These are phyloP conservation scores for Thyridium curvatum DNA, from an alignment of 2,329 filamentous ascomycete genomes.

Conservation along the genomic window DNA sequence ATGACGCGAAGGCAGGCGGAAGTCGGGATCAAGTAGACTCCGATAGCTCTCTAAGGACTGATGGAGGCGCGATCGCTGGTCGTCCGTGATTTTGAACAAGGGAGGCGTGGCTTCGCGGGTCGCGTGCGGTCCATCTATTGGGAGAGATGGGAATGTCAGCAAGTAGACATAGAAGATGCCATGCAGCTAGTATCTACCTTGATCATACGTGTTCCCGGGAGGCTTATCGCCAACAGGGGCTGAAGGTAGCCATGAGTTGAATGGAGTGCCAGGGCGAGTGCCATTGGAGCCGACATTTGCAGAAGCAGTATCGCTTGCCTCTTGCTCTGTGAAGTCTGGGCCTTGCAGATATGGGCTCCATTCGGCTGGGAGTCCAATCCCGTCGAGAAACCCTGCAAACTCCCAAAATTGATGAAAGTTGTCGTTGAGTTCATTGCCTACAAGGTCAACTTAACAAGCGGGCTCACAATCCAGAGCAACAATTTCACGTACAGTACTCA, in stretches of 20 bases:
- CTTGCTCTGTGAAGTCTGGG: constrained; percentile 13
- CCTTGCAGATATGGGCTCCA: constrained; percentile 29
- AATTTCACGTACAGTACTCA: too few species aligned
- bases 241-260: constrained; percentile 29
- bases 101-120: constrained; percentile 6
- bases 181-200: too few species aligned
- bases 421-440: constrained; percentile 3
- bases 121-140: constrained; percentile 1
- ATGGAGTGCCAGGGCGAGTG: constrained; percentile 23
- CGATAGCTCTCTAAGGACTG: constrained; percentile 18
- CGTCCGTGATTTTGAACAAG: constrained; percentile 19
- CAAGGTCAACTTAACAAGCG: too few species aligned
- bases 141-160: too few species aligned
- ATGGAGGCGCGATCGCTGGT: constrained; percentile 20
- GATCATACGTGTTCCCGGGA: constrained; percentile 12
- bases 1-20: constrained; percentile 9
- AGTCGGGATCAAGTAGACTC: constrained; percentile 16
- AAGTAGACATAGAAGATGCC: too few species aligned
- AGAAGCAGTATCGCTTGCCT: constrained; percentile 8
- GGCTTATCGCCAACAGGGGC: constrained; percentile 22
- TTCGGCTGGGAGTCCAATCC: constrained; percentile 27
- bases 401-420: constrained; percentile 27
- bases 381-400: constrained; percentile 29
- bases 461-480: constrained; percentile 4
- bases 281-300: constrained; percentile 4